These are phyloP conservation scores for Acanthamoeba triangularis DNA, from an alignment of 208 protist genomes.

Conservation along the genomic window DNA sequence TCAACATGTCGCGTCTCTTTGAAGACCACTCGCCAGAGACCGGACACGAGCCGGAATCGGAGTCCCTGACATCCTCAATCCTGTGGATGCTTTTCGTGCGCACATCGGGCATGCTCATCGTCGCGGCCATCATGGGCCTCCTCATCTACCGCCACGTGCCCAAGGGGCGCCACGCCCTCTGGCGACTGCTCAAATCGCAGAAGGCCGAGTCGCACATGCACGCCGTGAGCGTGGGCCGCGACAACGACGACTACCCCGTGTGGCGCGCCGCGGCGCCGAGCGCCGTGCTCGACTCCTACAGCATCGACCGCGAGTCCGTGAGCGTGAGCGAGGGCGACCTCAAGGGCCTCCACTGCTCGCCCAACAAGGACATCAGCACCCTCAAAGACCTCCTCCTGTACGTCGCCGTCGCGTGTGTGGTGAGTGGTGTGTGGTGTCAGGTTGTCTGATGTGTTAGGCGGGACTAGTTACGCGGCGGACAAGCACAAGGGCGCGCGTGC, in stretches of 20 bases:
- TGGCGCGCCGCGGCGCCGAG: not conserved
- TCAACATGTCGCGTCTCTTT: not conserved
- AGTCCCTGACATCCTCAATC: not conserved
- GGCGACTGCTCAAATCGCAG: not conserved
- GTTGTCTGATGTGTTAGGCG: too few species aligned
- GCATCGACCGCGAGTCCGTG: not conserved
- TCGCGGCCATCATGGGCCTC: not conserved
- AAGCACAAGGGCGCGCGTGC: slow-evolving; percentile 24
- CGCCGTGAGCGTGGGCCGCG: not conserved
- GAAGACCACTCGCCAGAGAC: not conserved
- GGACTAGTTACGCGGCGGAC: not conserved
- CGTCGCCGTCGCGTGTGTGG: not conserved
- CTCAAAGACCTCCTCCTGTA: slow-evolving; percentile 48
- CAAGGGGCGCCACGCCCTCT: not conserved
- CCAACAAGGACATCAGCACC: not conserved
- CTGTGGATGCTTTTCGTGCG: not conserved
- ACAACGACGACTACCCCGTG: not conserved
- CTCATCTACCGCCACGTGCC: not conserved
- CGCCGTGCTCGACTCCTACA: not conserved
- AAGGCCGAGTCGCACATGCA: slow-evolving; percentile 41
- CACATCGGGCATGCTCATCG: not conserved
- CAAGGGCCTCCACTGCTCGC: not conserved
- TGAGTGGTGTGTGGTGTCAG: not conserved
- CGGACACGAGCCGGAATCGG: not conserved
- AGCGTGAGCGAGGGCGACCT: not conserved